Percentiles rank a stretch among this genome's conserved stretches.
These are phyloP conservation scores for Leersia perrieri DNA, from an alignment of 176 grass and related monocot genomes.

Conservation along the genomic window DNA sequence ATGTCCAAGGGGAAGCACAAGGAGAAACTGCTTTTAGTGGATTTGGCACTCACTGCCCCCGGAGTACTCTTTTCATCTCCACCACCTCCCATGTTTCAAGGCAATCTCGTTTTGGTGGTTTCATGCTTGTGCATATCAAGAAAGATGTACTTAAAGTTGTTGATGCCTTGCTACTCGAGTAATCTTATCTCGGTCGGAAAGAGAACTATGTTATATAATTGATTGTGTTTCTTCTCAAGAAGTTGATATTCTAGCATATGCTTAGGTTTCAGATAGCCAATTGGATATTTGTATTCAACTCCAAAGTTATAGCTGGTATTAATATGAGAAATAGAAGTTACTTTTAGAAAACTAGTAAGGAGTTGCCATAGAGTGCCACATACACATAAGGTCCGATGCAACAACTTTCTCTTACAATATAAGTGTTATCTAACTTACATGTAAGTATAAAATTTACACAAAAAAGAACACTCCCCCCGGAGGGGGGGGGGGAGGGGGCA, in stretches of 20 bases:
- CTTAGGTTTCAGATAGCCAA: not conserved
- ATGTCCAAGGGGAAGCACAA: not conserved
- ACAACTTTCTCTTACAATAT: no score
- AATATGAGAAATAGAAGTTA: no score
- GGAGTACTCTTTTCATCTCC: not conserved
- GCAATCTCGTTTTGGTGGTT: not conserved
- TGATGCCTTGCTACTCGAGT: not conserved
- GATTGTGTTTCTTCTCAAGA: not conserved
- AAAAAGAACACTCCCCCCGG: no score
- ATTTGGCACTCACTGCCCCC: constrained; percentile 20
- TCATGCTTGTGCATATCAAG: constrained; percentile 38
- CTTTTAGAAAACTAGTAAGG: no score
- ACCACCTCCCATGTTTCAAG: constrained; percentile 36
- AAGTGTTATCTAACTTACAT: no score
- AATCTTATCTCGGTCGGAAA: not conserved
- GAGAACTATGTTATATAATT: not conserved
- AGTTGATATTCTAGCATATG: not conserved
- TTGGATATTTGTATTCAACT: no score
- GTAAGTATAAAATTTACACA: no score
- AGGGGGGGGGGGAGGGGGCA: no score
- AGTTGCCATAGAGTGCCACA: no score
- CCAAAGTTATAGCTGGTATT: no score
- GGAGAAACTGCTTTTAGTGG: constrained; percentile 32
- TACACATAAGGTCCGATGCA: no score
- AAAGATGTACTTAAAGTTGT: constrained; percentile 21